These are phyloP conservation scores for Alternaria sp. DNA, from an alignment of 2,329 filamentous ascomycete species.

Conservation along the genomic window DNA sequence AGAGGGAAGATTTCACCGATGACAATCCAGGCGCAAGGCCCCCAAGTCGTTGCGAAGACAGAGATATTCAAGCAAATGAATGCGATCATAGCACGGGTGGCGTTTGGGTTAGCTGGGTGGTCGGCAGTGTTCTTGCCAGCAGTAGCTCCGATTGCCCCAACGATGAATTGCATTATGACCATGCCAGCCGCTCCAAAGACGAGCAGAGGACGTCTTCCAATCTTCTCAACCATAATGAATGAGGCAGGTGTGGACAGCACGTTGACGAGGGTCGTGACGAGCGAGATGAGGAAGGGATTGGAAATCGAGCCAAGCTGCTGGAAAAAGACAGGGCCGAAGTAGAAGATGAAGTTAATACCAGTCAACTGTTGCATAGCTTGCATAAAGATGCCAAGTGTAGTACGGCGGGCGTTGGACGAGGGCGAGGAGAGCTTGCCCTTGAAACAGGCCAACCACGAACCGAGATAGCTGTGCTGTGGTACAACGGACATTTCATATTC, in stretches of 20 bases:
- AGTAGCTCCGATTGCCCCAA: constrained; percentile 69
- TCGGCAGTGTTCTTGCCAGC: constrained; percentile 52
- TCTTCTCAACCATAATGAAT: constrained; percentile 83
- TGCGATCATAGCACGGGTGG: constrained; percentile 68
- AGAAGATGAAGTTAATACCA: constrained; percentile 82
- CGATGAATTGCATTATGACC: constrained; percentile 87
- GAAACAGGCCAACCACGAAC: constrained; percentile 74
- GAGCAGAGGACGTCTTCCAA: constrained; percentile 82
- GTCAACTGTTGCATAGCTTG: constrained; percentile 69
- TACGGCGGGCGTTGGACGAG: constrained; percentile 61
- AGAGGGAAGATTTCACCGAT: constrained; percentile 93
- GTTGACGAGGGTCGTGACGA: constrained; percentile 90
- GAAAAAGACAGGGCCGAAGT: constrained; percentile 79
- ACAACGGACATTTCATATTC: constrained; percentile 78
- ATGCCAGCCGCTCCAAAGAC: constrained; percentile 81
- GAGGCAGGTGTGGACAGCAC: constrained; percentile 84
- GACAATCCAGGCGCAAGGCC: constrained; percentile 75
- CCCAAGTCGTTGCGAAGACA: constrained; percentile 91
- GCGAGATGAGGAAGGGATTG: constrained; percentile 83
- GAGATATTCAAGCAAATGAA: constrained; percentile 95
- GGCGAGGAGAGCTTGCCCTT: constrained; percentile 59
- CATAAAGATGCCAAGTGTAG: constrained; percentile 57
- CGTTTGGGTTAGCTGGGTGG: constrained; percentile 40
- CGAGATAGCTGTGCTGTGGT: constrained; percentile 47
- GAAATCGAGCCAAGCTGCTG: constrained; percentile 73